Conservation (phyloP, 2,329 filamentous ascomycete species). For the Penicillium janthinellum region DNA sequence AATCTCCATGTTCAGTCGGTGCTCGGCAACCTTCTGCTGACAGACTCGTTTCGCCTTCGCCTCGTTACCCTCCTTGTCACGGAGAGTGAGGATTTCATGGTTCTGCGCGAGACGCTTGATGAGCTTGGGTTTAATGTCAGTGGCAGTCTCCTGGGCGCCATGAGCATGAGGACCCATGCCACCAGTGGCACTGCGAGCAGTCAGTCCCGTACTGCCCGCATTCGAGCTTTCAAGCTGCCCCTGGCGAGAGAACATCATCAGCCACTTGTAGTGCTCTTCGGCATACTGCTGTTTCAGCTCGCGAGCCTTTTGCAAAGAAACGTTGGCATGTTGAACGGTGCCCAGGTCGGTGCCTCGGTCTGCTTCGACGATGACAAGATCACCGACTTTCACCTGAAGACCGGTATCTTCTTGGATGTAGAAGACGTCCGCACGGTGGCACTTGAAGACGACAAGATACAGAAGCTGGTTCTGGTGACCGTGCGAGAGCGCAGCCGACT, state of each 20-base stretch:
- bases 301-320: conserved; percentile 84
- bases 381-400: conserved; percentile 83
- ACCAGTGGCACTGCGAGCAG: conserved; percentile 70
- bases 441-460: conserved; percentile 96
- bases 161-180: conserved; percentile 78
- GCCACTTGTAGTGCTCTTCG: conserved; percentile 95
- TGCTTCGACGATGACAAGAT: conserved; percentile 95
- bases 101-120: conserved; percentile 92
- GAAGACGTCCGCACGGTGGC: conserved; percentile 90
- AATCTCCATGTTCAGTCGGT: conserved; percentile 96
- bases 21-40: conserved; percentile 94
- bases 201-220: conserved; percentile 57
- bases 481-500: conserved; percentile 39
- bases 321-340: conserved; percentile 84
- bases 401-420: conserved; percentile 96
- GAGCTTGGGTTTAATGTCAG: conserved; percentile 89
- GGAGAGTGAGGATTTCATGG: conserved; percentile 84
- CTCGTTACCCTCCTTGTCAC: conserved; percentile 96
- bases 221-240: conserved; percentile 52
- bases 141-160: conserved; percentile 69
- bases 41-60: conserved; percentile 96
- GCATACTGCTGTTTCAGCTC: conserved; percentile 87
- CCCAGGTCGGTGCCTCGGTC: conserved; percentile 95
- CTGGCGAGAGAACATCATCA: conserved; percentile 96
- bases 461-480: conserved; percentile 46